Evolutionary conservation across 345 rosid species (phyloP), one percentile per base, ranked within the genome.

Genomic region (Melastoma malabathricum): DNA sequence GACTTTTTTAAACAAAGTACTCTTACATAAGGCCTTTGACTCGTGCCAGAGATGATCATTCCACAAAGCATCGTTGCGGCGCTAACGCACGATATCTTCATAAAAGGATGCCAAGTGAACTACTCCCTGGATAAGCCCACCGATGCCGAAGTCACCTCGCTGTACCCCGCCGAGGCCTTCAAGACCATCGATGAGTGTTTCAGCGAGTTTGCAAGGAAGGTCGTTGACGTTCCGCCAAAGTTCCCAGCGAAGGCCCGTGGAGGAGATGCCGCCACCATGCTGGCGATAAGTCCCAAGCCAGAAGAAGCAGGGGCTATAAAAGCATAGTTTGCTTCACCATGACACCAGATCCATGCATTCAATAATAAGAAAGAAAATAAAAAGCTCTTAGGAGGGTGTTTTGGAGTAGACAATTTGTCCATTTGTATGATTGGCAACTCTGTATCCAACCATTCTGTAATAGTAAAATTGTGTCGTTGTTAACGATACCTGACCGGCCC

Each of bases 51-150:
- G 53, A 79, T 77, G 53, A 25, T 58, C 15, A 59, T 83, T 13
- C 92, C 86, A 0, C 49, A 62, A 38, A 83, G 92, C 31, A 4
- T 79, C n/a, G 86, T 83, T 5, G 92, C 92, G 4, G 59, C 92
- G 3, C 74, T 75, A 59, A 79, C 86, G 1, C 86, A 79, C 19
- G 92, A 83, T 18, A 83, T 83, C 2, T 83, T 83, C 75, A 75
- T 83, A 43, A 77, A 51, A 29, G 90, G 92, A 0, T 83, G 86
- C n/a, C 92, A 79, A 61, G 38, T 66, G 13, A 77, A 73, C 47
- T 83, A 72, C 19, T 3, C 68, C 13, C 20, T 83, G 19, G 67
- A 68, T 13, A 76, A 68, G 2, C 56, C 59, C 0, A 25, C 39
- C 4, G 81, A 76, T 6, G 48, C 65, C 15, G 89, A 82, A 23